Percentiles rank a stretch among this genome's conserved stretches.
Conservation (phyloP, 208 protist genomes). For the Trypanosoma melophagium region DNA sequence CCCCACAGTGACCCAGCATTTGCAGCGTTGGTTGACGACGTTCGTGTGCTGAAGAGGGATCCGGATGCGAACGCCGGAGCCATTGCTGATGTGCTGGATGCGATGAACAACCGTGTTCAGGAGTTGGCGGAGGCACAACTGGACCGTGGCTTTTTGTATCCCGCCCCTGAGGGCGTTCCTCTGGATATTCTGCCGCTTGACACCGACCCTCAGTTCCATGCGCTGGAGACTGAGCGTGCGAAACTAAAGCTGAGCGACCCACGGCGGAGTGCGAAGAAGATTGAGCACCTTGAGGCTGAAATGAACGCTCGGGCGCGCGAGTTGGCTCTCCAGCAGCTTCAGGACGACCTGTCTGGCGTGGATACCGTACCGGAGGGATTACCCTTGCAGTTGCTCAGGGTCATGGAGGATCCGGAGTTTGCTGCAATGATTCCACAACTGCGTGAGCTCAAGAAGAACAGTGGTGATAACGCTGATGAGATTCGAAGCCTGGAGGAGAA, state of each 20-base stretch:
- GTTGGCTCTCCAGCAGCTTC: constrained; percentile 51
- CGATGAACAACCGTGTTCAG: constrained; percentile 53
- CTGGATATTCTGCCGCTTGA: constrained; percentile 59
- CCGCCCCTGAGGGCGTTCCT: constrained; percentile 52
- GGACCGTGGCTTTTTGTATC: constrained; percentile 58
- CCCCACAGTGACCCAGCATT: constrained; percentile 55
- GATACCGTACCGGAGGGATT: constrained; percentile 63
- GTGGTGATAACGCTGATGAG: constrained; percentile 10
- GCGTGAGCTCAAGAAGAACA: constrained; percentile 69
- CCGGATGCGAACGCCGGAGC: constrained; percentile 37
- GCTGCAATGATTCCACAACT: constrained; percentile 63
- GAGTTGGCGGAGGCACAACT: constrained; percentile 54
- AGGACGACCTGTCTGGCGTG: constrained; percentile 48
- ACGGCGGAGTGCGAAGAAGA: constrained; percentile 44
- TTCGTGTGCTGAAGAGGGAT: constrained; percentile 60
- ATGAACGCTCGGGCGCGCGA: constrained; percentile 74
- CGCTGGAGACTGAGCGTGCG: constrained; percentile 62
- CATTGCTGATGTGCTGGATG: constrained; percentile 41
- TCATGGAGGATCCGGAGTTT: constrained; percentile 62
- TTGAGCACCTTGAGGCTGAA: constrained; percentile 63
- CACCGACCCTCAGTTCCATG: constrained; percentile 57
- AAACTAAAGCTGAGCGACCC: constrained; percentile 71
- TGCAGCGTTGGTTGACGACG: constrained; percentile 54
- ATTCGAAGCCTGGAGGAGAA: constrained; percentile 49
- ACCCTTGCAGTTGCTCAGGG: constrained; percentile 42